These are phyloP conservation scores for Nicotiana noctiflora DNA, from an alignment of 257 asterid genomes.

Conservation along the genomic window DNA sequence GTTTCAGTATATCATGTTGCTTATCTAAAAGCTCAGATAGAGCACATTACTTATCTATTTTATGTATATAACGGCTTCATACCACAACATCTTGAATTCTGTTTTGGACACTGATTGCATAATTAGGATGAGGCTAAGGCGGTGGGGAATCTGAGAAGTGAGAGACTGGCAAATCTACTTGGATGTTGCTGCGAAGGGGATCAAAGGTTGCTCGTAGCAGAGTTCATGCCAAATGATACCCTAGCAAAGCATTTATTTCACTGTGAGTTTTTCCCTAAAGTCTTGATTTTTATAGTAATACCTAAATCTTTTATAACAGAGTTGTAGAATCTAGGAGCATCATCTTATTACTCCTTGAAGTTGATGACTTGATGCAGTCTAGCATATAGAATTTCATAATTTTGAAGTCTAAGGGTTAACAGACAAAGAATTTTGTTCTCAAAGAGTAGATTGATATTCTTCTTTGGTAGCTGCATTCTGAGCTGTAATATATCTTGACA, in stretches of 20 bases:
- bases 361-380: background rate
- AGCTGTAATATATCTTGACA: background rate
- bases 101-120: background rate
- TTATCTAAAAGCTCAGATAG: background rate
- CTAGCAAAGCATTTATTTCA: constrained; percentile 20
- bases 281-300: background rate
- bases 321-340: background rate
- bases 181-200: too few relatives aligned
- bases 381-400: background rate
- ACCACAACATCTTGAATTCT: background rate
- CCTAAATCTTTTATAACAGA: background rate
- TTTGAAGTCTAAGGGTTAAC: background rate
- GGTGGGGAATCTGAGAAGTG: too few relatives aligned
- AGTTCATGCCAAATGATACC: constrained; percentile 39
- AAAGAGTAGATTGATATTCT: background rate
- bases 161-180: too few relatives aligned
- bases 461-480: background rate
- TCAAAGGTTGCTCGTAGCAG: background rate
- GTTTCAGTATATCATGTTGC: background rate
- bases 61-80: too few relatives aligned
- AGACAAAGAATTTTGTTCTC: background rate
- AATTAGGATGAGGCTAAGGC: constrained; percentile 34
- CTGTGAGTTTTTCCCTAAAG: constrained; percentile 18
- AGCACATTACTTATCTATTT: too few relatives aligned
- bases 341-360: background rate